Percentiles rank a stretch among this genome's conserved stretches.
phyloP scores from a whole-genome alignment of 2,329 filamentous ascomycete genomes.

The Harringtonia aguacate region DNA sequence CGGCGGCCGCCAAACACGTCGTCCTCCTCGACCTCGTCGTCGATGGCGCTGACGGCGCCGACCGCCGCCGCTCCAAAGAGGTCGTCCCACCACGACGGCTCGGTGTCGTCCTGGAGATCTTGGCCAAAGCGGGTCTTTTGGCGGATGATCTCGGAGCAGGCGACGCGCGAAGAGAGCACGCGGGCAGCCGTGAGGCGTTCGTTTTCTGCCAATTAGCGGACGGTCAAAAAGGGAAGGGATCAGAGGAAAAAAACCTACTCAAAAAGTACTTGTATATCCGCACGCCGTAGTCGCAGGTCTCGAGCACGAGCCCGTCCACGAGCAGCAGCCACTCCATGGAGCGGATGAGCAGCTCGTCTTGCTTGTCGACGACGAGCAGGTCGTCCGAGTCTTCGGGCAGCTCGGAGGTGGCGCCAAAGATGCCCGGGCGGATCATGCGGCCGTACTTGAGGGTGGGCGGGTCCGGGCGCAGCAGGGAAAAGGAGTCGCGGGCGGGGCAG shows the following conservation, averaged over 20 bases:
- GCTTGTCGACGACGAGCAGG: slow-evolving; percentile 33
- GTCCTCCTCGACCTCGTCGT: slow-evolving; percentile 15
- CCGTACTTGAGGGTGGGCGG: slow-evolving; percentile 46
- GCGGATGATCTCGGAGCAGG: slow-evolving; percentile 36
- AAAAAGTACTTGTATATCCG: slow-evolving; percentile 76
- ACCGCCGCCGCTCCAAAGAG: slow-evolving; percentile 16
- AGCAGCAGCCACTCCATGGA: slow-evolving; percentile 78
- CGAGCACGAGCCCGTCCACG: slow-evolving; percentile 40
- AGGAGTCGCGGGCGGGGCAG: slow-evolving; percentile 31
- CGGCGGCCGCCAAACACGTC: slow-evolving; percentile 16
- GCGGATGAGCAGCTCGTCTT: slow-evolving; percentile 63
- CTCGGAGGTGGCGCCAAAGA: slow-evolving; percentile 55
- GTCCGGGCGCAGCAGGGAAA: slow-evolving; percentile 38
- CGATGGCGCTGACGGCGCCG: not conserved
- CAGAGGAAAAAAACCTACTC: slow-evolving; percentile 44
- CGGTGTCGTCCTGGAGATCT: slow-evolving; percentile 22
- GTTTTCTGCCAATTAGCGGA: slow-evolving; percentile 24
- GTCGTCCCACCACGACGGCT: slow-evolving; percentile 23
- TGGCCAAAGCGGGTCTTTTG: slow-evolving; percentile 23
- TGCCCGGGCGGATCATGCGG: slow-evolving; percentile 56
- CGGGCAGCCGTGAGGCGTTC: slow-evolving; percentile 44
- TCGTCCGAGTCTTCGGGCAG: slow-evolving; percentile 26
- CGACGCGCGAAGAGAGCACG: slow-evolving; percentile 38
- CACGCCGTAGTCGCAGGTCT: slow-evolving; percentile 37
- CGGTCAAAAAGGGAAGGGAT: slow-evolving; percentile 6